Conservation (phyloP, 345 rosid species). For the Raphanus raphanistrum region DNA sequence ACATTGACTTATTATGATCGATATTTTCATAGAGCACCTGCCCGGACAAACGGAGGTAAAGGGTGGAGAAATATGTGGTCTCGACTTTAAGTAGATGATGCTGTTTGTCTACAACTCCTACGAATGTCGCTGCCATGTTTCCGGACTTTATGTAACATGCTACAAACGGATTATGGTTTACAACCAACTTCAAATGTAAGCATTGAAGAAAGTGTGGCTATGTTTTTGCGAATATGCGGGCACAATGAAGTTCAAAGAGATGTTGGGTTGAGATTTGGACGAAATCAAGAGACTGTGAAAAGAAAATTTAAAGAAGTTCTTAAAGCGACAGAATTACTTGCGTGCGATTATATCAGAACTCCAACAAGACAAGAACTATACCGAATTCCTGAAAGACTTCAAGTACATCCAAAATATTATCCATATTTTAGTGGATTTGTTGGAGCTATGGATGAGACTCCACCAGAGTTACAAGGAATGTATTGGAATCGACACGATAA, state of each 20-base stretch:
- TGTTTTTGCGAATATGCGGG: neutral
- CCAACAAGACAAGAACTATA: neutral
- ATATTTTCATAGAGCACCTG: neutral
- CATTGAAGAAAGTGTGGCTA: neutral
- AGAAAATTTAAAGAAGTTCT: neutral
- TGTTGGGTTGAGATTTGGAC: neutral
- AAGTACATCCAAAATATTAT: neutral
- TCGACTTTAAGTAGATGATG: neutral
- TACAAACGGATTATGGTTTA: neutral
- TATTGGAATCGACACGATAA: neutral
- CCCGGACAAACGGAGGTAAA: neutral
- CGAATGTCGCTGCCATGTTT: neutral
- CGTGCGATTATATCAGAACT: neutral
- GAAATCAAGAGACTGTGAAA: neutral
- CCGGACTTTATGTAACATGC: neutral
- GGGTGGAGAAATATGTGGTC: neutral
- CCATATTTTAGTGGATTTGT: neutral
- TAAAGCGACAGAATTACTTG: neutral
- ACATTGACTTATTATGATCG: neutral
- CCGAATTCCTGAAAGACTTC: neutral
- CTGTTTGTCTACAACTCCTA: neutral
- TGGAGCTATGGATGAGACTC: neutral
- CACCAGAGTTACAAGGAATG: neutral
- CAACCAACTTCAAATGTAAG: neutral
- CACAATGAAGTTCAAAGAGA: neutral